Conservation (phyloP, 169 alveolate genomes). For the Besnoitia besnoiti region DNA sequence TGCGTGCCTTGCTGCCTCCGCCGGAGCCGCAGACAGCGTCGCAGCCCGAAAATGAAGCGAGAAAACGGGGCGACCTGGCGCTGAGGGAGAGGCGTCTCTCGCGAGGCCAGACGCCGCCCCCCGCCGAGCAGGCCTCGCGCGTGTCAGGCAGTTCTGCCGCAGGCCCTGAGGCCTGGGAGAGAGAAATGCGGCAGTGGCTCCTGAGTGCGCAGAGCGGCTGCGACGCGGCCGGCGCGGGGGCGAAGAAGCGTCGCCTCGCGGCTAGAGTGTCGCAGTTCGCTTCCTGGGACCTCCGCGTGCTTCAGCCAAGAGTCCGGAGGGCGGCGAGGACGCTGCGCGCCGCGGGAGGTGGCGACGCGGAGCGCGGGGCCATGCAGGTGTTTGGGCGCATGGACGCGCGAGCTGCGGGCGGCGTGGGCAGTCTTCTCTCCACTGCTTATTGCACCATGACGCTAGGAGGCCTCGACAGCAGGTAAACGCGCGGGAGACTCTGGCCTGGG, state of each 20-base stretch:
- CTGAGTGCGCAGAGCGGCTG: not conserved
- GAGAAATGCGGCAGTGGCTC: not conserved
- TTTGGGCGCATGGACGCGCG: conserved; percentile 20
- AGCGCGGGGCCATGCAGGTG: not conserved
- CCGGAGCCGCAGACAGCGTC: not conserved
- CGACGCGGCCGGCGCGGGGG: not conserved
- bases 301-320: not conserved
- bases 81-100: too few relatives aligned
- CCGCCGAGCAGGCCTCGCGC: too few relatives aligned
- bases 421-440: not conserved
- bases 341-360: not conserved
- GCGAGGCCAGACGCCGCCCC: not conserved
- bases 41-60: not conserved
- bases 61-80: not conserved
- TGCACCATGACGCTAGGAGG: conserved; percentile 14
- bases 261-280: not conserved
- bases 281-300: conserved; percentile 2
- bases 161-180: not conserved
- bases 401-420: not conserved
- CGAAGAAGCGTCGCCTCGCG: too few relatives aligned
- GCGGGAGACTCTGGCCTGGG: too few relatives aligned
- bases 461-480: not conserved
- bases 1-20: too few relatives aligned
- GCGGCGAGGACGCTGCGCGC: not conserved
- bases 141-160: too few relatives aligned